Evolutionary conservation across 2,329 filamentous ascomycete genomes (phyloP), one percentile per base, ranked within the genome.

Genomic region (Venturia asperata): DNA sequence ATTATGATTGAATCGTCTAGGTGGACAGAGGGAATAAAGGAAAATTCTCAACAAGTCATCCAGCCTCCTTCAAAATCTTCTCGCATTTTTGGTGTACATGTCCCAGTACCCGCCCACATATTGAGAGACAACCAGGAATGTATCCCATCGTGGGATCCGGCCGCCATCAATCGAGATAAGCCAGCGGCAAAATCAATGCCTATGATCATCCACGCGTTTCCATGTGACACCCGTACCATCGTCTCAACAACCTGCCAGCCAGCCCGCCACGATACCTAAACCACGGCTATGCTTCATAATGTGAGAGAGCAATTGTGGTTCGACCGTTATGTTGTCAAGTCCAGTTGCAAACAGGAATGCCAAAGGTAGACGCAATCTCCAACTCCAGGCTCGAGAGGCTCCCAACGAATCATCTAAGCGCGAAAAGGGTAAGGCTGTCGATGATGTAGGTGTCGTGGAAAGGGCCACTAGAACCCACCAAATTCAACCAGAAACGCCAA

Each of bases 51-150:
- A 37, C 30, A 39, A 58, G 52, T 58, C 37, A n/a, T 27, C 52
- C 52, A n/a, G 52, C 52, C 17, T 15, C 15, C 27, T 9, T 58
- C 27, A 58, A 27, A 56, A 10, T 56, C 30, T 19, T 9, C 30
- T 37, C 52, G 30, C 27, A 27, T 27, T 58, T 58, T 58, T 58
- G 52, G 52, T 56, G 52, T 58, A 58, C 52, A 58, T 52, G 11
- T 34, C 52, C 15, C 27, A n/a, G 52, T 58, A n/a, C 30, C 17
- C 52, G 3, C 30, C 30, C 52, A 13, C 27, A 37, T 27, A 34
- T n/a, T 3, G 19, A 13, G 30, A 37, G 37, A n/a, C 52, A 58
- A 58, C 37, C 52, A 58, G 30, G n/a, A 58, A 58, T 34, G n/a
- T 37, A 21, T 58, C 52, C 52, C 52, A 24, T 13, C 52, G 9